Percentiles rank a stretch among this genome's conserved stretches.
Evolutionary conservation across 2,329 filamentous ascomycete genomes (phyloP).

Genomic region (Aspergillus sp.): DNA sequence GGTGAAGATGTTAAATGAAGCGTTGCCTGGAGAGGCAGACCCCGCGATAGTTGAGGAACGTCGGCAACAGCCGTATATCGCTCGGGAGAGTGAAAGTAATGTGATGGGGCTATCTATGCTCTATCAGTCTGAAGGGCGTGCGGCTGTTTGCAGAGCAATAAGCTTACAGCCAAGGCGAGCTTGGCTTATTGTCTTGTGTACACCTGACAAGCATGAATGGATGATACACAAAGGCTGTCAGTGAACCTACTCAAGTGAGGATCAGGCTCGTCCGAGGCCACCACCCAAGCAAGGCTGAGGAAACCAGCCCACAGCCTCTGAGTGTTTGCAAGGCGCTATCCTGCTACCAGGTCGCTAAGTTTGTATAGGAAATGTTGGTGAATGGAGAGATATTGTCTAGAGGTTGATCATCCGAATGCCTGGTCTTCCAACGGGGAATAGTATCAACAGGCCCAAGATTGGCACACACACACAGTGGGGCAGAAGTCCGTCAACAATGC

Average conservation of each 20-base stretch:
- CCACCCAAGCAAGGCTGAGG: not conserved
- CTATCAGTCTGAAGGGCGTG: not conserved
- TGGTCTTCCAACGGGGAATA: constrained; percentile 7
- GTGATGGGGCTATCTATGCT: not conserved
- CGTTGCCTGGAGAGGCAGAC: not conserved
- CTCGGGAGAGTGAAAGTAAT: not conserved
- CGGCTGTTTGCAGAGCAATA: not conserved
- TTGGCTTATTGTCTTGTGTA: not conserved
- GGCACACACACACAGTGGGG: constrained; percentile 3
- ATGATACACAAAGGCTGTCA: not conserved
- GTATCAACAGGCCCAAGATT: constrained; percentile 6
- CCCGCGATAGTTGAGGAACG: not conserved
- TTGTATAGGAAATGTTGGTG: not conserved
- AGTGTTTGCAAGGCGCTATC: not conserved
- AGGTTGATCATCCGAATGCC: not conserved
- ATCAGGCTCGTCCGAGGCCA: not conserved
- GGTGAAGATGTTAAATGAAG: not conserved
- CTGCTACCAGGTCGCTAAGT: not conserved
- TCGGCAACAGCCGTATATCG: not conserved
- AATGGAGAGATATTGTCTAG: not conserved
- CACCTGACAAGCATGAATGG: not conserved
- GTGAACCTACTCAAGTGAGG: not conserved
- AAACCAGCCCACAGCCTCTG: not conserved
- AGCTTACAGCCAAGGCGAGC: not conserved
- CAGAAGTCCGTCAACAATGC: not conserved